Evolutionary conservation across 2,329 filamentous ascomycete genomes (phyloP), one percentile per base, ranked within the genome.

Genomic region (Aspergillus quadricinctus): DNA sequence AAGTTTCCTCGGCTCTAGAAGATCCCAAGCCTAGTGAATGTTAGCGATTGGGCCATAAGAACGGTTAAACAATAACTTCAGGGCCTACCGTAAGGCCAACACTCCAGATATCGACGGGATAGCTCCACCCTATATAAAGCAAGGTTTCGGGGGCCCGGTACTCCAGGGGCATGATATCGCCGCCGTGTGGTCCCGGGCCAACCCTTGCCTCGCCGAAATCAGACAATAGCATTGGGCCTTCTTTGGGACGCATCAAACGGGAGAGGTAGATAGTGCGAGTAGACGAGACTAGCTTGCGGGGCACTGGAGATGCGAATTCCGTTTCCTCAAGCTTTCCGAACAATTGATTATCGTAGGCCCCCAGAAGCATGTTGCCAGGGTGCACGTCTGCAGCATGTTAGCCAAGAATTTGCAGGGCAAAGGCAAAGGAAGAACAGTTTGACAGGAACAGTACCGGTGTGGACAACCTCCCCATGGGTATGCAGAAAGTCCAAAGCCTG

Each of bases 1-100:
- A 19, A 81, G 62, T 37, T 68, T 70, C 0, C 63, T 62, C 4
- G 75, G 70, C 62, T 79, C 72, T 29, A 78, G 78, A 1, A 81
- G 48, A 50, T 80, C 74, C 77, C 78, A 80, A 3, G 76, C 71
- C 77, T 23, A 23, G 23, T 23, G 2, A 23, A 2, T 2, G 23
- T 23, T 23, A 23, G 23, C 23, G 3, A 23, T 23, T 23, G 23
- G 23, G 23, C 3, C 23, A 23, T 23, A 23, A 23, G 23, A 23
- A 23, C 23, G 23, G 23, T 23, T 23, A 23, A 23, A 23, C 23
- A 23, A 23, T 23, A 23, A 23, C 78, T 45, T 55, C 23, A 59
- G 41, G 52, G 50, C 71, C 62, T 61, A 71, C 68, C 56, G 69
- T 66, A 19, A 67, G 56, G 25, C 67, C 69, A 56, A 72, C 61